Evolutionary conservation across 768 basidiomycete species (phyloP), one percentile per base, ranked within the genome.

Genomic region (Mycena latifolia): DNA sequence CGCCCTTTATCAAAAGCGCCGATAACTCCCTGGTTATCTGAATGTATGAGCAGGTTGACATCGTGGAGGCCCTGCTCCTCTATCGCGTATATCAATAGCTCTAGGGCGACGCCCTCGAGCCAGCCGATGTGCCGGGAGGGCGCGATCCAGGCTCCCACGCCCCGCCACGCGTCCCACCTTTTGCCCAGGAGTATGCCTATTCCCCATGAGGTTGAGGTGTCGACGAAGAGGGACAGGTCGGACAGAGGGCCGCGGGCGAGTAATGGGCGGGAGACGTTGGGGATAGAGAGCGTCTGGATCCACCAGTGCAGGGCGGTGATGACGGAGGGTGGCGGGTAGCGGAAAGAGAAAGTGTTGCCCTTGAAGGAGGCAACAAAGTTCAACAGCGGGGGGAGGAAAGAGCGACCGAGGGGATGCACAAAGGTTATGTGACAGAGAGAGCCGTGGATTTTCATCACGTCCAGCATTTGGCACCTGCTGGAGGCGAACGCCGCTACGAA

Each of bases 191-290:
- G 27, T 15, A 77, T 47, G 1, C 76, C 76, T 25, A 76, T 74
- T 27, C 76, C 76, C 63, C 67, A 76, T 9, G 63, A 55, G 0
- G 71, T 74, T 2, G 74, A 75, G 17, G 76, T 70, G 46, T 74
- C 74, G 17, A 46, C 46, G n/a, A 8, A 48, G n/a, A 59, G n/a
- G 8, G 20, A n/a, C 5, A 41, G n/a, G 22, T 53, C 51, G 2
- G 11, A 5, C 7, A 22, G 70, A 2, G 22, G 20, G 35, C 31
- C 53, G 33, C 29, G 53, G 2, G 53, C 6, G 11, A 24, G 5
- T 10, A 54, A 31, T 17, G 24, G 29, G 35, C 53, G 53, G 11
- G n/a, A 37, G 6, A 37, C 14, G 53, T 18, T 37, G 5, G 31
- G 33, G 20, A 17, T 22, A 3, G 9, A 11, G 18, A 54, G 53